Base-by-base conservation (phyloP, 305 asterid genomes). In the Coffea humblotiana region DNA sequence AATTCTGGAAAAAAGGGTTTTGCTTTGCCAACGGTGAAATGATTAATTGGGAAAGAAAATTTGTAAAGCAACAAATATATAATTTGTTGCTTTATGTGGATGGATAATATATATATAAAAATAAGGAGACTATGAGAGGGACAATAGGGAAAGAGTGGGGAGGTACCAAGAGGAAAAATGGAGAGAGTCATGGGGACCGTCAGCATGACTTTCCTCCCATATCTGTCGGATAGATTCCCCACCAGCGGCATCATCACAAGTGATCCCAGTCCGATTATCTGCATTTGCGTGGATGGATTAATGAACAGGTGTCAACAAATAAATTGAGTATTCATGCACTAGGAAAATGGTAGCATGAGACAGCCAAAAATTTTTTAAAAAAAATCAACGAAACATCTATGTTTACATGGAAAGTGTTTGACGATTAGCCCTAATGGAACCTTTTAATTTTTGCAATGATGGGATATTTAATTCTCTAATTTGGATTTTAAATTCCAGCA, bases 251-350 rank as follows among this genome's bases (percentile, higher is more conserved):
- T 92, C 76, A 88, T 86, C 89, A 89, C 85, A 1, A 93, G 77
- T 13, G 98, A 92, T 63, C 97, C 99, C 90, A 95, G 48, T 11
- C 99, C 99, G 51, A 86, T 84, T 27, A 95, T 86, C 99, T 95
- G 96, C 88, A 71, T 15, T 29, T 4, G 2, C 32, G 12, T 13
- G 19, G 1, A 47, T n/a, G 35, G 63, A 37, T 27, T 8, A 72
- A 71, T 9, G 11, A 9, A n/a, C 32, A 10, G 32, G 68, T 1
- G 68, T 63, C 45, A 68, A 37, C 25, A 18, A 37, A 37, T 37
- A 0, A 15, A 11, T 64, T 27, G 21, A 27, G 19, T 27, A 64
- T 27, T 64, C 70, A 64, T 14, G 43, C 43, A 64, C 37, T 64
- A 29, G 43, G 0, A 63, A 63, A 15, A 16, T 66, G 71, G 11